Evolutionary conservation across 2,329 filamentous ascomycete genomes (phyloP).

Genomic region (Arthrobotrys conoides): DNA sequence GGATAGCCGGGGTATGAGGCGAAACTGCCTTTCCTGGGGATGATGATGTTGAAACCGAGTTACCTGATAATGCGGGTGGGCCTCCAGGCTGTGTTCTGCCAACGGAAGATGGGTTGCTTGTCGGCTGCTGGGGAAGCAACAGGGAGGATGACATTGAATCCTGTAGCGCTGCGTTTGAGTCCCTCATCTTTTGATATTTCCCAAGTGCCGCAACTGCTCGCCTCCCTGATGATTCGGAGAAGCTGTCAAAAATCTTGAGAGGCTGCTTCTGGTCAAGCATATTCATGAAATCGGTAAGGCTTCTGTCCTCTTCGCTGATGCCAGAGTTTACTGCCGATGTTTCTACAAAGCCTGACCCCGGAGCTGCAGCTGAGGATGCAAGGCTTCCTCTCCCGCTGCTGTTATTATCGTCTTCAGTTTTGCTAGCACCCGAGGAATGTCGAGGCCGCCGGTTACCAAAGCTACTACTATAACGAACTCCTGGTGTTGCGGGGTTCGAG

Average conservation of each 20-base stretch:
- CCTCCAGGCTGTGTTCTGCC: conserved; percentile 76
- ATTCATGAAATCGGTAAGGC: conserved; percentile 93
- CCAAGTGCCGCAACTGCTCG: conserved; percentile 83
- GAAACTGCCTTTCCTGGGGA: conserved; percentile 92
- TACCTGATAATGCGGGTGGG: conserved; percentile 74
- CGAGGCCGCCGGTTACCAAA: conserved; percentile 88
- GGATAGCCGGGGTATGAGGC: conserved; percentile 92
- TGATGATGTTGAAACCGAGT: conserved; percentile 85
- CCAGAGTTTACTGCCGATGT: conserved; percentile 77
- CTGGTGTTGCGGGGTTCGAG: conserved; percentile 73
- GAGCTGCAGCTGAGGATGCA: conserved; percentile 72
- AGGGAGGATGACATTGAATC: conserved; percentile 94
- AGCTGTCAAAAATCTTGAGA: conserved; percentile 79
- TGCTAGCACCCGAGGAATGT: conserved; percentile 79
- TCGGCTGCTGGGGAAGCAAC: conserved; percentile 74
- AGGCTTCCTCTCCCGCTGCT: conserved; percentile 74
- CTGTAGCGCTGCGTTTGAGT: conserved; percentile 88
- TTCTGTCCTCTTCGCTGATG: conserved; percentile 85
- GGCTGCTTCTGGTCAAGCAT: conserved; percentile 89
- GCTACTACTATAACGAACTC: conserved; percentile 90
- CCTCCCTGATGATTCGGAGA: conserved; percentile 75
- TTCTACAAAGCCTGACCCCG: conserved; percentile 83
- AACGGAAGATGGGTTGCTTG: conserved; percentile 62
- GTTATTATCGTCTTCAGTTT: conserved; percentile 70
- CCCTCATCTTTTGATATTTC: conserved; percentile 88